A percentile compares a stretch with the other conserved stretches of the same genome.
These are phyloP conservation scores for Boletus rubroflammeus DNA, from an alignment of 768 basidiomycete genomes.

Conservation along the genomic window DNA sequence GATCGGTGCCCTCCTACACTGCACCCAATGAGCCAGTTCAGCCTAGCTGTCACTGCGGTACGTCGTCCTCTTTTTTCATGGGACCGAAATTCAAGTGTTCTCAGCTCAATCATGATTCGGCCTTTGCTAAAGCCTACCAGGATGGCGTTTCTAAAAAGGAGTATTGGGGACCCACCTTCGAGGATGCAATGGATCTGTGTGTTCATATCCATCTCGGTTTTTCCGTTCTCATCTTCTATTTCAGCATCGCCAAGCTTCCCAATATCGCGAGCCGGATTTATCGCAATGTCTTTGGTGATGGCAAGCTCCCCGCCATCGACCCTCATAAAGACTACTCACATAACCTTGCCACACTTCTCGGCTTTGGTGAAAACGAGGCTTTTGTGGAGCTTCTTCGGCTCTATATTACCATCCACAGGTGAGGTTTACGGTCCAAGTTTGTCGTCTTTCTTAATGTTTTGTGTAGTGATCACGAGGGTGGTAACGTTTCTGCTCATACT, in stretches of 20 bases:
- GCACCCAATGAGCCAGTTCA: constrained; percentile 99
- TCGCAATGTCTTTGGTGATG: constrained; percentile 81
- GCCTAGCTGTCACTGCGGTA: constrained; percentile 91
- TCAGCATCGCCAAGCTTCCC: constrained; percentile 91
- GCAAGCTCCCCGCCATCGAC: constrained; percentile 87
- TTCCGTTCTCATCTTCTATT: constrained; percentile 2
- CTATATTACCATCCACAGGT: constrained; percentile 97
- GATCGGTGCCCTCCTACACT: constrained; percentile 91
- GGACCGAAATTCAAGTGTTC: constrained; percentile 4
- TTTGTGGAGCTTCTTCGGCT: constrained; percentile 95
- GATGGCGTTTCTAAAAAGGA: constrained; percentile 91
- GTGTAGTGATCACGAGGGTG: constrained; percentile 90
- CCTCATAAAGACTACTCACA: constrained; percentile 79
- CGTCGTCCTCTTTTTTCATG: constrained; percentile 19
- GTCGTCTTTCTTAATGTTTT: neutral
- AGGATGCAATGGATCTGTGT: constrained; percentile 86
- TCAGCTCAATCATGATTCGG: constrained; percentile 90
- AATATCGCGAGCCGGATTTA: constrained; percentile 94
- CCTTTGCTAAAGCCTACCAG: constrained; percentile 93
- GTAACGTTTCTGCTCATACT: constrained; percentile 95
- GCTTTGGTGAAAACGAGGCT: constrained; percentile 80
- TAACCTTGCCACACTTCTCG: constrained; percentile 87
- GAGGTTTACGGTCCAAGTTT: neutral
- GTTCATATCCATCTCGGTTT: neutral
- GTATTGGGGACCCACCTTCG: constrained; percentile 94